Conservation (phyloP, 2,329 filamentous ascomycete species). For the Fusarium newnesense region DNA sequence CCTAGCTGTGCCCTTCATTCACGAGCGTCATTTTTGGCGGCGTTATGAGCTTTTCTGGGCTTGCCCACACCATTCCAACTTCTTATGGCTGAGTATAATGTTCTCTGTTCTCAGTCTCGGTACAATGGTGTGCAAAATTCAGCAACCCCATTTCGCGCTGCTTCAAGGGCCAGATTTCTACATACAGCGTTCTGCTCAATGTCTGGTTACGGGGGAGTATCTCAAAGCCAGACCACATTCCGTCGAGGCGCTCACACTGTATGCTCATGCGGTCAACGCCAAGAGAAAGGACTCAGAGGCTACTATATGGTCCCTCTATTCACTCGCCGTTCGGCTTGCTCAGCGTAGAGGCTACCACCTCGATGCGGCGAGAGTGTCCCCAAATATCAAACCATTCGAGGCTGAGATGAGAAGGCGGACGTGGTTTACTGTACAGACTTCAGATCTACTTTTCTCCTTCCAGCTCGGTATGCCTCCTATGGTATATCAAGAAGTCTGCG, state of each 20-base stretch:
- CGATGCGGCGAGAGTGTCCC: slow-evolving; percentile 55
- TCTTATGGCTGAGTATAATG: slow-evolving; percentile 63
- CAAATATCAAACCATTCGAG: slow-evolving; percentile 58
- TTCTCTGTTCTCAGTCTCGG: slow-evolving; percentile 59
- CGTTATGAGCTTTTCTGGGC: slow-evolving; percentile 61
- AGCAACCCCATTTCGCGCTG: slow-evolving; percentile 38
- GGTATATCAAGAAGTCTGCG: slow-evolving; percentile 58
- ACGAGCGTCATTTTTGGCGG: slow-evolving; percentile 58
- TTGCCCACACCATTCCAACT: slow-evolving; percentile 50
- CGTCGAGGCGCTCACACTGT: slow-evolving; percentile 61
- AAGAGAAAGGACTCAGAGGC: slow-evolving; percentile 55
- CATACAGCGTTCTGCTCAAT: slow-evolving; percentile 54
- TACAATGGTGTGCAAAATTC: slow-evolving; percentile 48
- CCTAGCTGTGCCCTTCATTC: slow-evolving; percentile 52
- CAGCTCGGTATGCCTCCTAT: slow-evolving; percentile 65
- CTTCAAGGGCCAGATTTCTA: slow-evolving; percentile 47
- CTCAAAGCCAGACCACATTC: slow-evolving; percentile 57
- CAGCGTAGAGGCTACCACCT: slow-evolving; percentile 64
- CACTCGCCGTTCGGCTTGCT: slow-evolving; percentile 58
- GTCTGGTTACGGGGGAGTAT: slow-evolving; percentile 60
- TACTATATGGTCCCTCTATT: slow-evolving; percentile 59
- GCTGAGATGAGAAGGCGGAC: slow-evolving; percentile 62
- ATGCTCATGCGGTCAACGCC: slow-evolving; percentile 55
- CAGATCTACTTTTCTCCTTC: slow-evolving; percentile 61
- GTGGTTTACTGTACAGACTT: slow-evolving; percentile 60